Conservation (phyloP, 306 rosid genomes). For the Trifolium subterraneum region DNA sequence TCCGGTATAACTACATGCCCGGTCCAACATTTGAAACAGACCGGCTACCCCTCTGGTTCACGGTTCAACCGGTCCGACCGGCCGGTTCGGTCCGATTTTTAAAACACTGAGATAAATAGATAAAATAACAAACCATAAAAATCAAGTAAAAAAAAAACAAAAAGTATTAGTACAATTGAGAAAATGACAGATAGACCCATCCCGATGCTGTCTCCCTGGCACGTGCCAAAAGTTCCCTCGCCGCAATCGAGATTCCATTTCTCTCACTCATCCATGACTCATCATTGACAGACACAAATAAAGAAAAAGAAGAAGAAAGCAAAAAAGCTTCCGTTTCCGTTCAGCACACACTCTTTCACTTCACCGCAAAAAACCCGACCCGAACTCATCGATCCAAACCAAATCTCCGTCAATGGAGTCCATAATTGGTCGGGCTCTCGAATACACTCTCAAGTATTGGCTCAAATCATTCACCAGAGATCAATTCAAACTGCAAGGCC, state of each 20-base stretch:
- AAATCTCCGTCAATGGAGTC: constrained; percentile 64
- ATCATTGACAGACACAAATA: background rate
- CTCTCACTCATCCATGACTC: background rate
- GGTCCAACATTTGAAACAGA: too few relatives aligned
- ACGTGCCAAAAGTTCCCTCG: constrained; percentile 44
- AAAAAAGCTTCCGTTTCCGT: background rate
- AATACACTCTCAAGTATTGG: constrained; percentile 96
- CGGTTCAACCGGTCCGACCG: too few relatives aligned
- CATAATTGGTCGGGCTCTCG: constrained; percentile 79
- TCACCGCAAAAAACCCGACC: constrained; percentile 34
- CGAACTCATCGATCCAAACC: constrained; percentile 38
- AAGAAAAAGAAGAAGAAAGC: background rate
- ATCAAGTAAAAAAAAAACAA: too few relatives aligned
- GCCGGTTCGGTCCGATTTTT: too few relatives aligned
- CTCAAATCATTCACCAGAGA: constrained; percentile 89
- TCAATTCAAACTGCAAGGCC: constrained; percentile 91
- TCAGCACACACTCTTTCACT: background rate
- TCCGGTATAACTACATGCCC: too few relatives aligned
- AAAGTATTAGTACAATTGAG: too few relatives aligned
- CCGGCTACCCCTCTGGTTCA: too few relatives aligned
- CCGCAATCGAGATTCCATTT: constrained; percentile 32
- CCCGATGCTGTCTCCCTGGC: background rate
- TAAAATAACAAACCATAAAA: too few relatives aligned
- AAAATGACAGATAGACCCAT: background rate
- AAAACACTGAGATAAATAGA: too few relatives aligned